Percentiles rank a stretch among this genome's conserved stretches.
phyloP scores from a whole-genome alignment of 176 grass and related monocot species.

The Thalia dealbata region DNA sequence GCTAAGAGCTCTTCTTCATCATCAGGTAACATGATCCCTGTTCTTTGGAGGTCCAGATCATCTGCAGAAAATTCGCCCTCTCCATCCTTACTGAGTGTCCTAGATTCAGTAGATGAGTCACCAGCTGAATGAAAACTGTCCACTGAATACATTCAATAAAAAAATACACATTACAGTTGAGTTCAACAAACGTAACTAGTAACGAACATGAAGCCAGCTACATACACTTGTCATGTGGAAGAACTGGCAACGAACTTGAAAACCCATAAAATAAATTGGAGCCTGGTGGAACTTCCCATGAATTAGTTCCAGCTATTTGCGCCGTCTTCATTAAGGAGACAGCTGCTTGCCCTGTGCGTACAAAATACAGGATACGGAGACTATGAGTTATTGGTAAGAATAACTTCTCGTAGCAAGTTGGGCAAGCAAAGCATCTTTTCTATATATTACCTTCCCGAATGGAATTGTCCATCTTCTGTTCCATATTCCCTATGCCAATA shows the following conservation, averaged over 20 bases:
- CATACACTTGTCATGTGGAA: constrained; percentile 23
- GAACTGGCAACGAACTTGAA: constrained; percentile 29
- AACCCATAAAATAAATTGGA: constrained; percentile 23
- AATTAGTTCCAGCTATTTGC: constrained; percentile 14
- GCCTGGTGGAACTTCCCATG: constrained; percentile 24
- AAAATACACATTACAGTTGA: not conserved
- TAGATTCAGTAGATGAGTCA: constrained; percentile 19
- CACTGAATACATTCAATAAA: constrained; percentile 4
- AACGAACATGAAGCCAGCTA: not conserved
- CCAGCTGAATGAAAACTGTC: constrained; percentile 16
- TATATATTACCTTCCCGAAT: not conserved
- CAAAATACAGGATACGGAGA: not conserved
- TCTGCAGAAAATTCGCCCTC: constrained; percentile 15
- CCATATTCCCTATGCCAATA: not conserved
- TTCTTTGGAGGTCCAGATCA: constrained; percentile 27
- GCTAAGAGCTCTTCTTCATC: constrained; percentile 41
- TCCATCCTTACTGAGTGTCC: not conserved
- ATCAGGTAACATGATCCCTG: constrained; percentile 32
- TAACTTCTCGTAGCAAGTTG: not conserved
- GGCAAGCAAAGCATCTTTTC: not conserved
- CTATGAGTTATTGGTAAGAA: not conserved
- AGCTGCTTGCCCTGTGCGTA: constrained; percentile 15
- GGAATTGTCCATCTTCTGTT: not conserved
- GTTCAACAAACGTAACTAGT: not conserved
- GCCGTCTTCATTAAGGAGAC: constrained; percentile 16